phyloP scores from a whole-genome alignment of 306 rosid species.

The Cucurbita ficifolia region DNA sequence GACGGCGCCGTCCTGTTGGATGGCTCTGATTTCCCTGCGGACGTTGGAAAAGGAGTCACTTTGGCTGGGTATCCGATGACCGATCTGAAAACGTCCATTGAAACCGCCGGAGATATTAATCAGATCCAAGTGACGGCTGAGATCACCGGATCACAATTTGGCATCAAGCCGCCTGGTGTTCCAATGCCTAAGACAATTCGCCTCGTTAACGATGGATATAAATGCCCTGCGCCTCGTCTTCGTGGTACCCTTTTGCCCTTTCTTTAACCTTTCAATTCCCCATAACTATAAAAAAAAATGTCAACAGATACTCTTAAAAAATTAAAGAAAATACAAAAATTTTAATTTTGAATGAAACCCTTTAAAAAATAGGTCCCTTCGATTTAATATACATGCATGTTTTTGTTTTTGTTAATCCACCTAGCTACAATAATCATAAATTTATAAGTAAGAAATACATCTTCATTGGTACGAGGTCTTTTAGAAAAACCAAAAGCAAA shows the following conservation, averaged over 20 bases:
- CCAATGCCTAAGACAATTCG: conserved; percentile 74
- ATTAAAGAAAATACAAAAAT: too few relatives aligned
- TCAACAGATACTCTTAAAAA: too few relatives aligned
- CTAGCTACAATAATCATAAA: too few relatives aligned
- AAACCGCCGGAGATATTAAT: conserved; percentile 40
- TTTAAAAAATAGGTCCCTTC: too few relatives aligned
- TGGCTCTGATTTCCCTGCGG: conserved; percentile 46
- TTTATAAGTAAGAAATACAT: too few relatives aligned
- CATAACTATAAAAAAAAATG: too few relatives aligned
- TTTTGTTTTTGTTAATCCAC: too few relatives aligned
- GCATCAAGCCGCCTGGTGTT: conserved; percentile 14
- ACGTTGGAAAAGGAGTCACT: conserved; percentile 56
- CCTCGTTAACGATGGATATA: conserved; percentile 59
- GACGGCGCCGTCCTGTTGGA: conserved; percentile 36
- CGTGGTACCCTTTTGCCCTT: conserved; percentile 18
- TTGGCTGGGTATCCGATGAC: conserved; percentile 27
- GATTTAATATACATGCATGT: too few relatives aligned
- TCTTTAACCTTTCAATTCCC: too few relatives aligned
- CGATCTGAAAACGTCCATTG: conserved; percentile 57
- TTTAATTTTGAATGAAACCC: too few relatives aligned
- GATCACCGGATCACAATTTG: conserved; percentile 50
- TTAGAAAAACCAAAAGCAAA: too few relatives aligned
- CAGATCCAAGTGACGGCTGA: conserved; percentile 38
- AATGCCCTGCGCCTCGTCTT: conserved; percentile 41
- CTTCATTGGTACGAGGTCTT: too few relatives aligned